phyloP scores from a whole-genome alignment of 2,329 filamentous ascomycete genomes.

The Tolypocladium capitatum region DNA sequence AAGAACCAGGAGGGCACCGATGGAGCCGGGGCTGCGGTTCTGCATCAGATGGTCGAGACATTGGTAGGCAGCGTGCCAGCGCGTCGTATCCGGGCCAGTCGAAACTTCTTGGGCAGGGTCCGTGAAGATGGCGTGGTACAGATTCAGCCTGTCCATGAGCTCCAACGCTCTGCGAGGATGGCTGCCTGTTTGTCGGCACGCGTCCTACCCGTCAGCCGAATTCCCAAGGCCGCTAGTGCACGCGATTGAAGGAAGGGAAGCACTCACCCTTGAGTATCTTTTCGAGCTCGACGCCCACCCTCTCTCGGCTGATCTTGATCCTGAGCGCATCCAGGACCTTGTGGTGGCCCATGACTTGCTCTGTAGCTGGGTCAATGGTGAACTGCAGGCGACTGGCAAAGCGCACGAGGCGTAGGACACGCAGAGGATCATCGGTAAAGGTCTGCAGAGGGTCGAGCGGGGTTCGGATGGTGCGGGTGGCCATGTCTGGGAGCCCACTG shows the following conservation, averaged over 20 bases:
- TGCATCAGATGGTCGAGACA: constrained; percentile 40
- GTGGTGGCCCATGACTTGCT: constrained; percentile 61
- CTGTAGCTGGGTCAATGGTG: constrained; percentile 55
- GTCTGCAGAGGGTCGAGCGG: constrained; percentile 81
- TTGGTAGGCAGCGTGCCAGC: constrained; percentile 52
- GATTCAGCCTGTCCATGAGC: constrained; percentile 50
- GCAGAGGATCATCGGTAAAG: constrained; percentile 84
- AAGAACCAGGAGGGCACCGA: constrained; percentile 42
- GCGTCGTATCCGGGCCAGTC: constrained; percentile 40
- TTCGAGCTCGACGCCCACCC: constrained; percentile 65
- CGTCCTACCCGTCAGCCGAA: too few species aligned
- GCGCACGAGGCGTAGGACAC: constrained; percentile 74
- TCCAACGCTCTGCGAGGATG: constrained; percentile 48
- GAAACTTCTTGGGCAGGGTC: constrained; percentile 45
- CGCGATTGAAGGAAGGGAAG: background rate
- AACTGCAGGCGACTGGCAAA: constrained; percentile 82
- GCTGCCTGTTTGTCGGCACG: constrained; percentile 26
- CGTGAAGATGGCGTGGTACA: constrained; percentile 64
- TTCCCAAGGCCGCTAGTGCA: background rate
- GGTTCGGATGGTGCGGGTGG: constrained; percentile 60
- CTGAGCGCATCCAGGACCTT: constrained; percentile 69
- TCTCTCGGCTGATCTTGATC: constrained; percentile 82
- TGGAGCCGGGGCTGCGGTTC: constrained; percentile 30
- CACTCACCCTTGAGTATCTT: constrained; percentile 5
- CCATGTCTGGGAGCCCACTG: constrained; percentile 63